These are phyloP conservation scores for Laburnicola sp. DNA, from an alignment of 2,329 filamentous ascomycete genomes.

Conservation along the genomic window DNA sequence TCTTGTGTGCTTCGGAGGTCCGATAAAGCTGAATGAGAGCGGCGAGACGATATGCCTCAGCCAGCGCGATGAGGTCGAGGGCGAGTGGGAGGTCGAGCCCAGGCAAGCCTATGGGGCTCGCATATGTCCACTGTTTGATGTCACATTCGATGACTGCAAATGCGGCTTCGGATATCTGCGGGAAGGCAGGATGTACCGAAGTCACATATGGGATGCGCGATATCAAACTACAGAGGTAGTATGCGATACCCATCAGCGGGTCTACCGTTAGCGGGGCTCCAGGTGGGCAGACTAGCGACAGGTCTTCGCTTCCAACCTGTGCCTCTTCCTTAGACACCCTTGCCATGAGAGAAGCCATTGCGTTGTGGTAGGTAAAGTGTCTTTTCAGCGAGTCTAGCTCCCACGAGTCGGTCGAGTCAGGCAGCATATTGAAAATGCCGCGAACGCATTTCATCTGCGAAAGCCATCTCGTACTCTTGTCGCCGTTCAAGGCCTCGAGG, in stretches of 20 bases:
- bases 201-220: conserved; percentile 41
- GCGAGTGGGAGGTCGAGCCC: conserved; percentile 37
- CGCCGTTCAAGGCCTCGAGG: conserved; percentile 41
- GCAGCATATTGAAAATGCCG: conserved; percentile 32
- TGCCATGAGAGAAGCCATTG: conserved; percentile 41
- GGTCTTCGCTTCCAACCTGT: conserved; percentile 21
- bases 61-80: conserved; percentile 41
- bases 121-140: conserved; percentile 40
- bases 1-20: conserved; percentile 29
- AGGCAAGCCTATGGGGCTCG: conserved; percentile 31
- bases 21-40: conserved; percentile 43
- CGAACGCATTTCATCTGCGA: conserved; percentile 41
- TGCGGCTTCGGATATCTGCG: conserved; percentile 37
- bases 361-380: conserved; percentile 45
- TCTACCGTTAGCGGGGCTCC: conserved; percentile 35
- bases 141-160: conserved; percentile 38
- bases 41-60: conserved; percentile 40
- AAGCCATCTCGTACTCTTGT: conserved; percentile 40
- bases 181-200: conserved; percentile 38
- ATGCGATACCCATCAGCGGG: conserved; percentile 43
- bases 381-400: conserved; percentile 41
- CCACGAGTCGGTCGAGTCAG: conserved; percentile 29
- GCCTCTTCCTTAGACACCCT: conserved; percentile 26
- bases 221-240: conserved; percentile 40
- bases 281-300: conserved; percentile 22